These are phyloP conservation scores for Sarcodon sp. DNA, from an alignment of 768 basidiomycete genomes.

Conservation along the genomic window DNA sequence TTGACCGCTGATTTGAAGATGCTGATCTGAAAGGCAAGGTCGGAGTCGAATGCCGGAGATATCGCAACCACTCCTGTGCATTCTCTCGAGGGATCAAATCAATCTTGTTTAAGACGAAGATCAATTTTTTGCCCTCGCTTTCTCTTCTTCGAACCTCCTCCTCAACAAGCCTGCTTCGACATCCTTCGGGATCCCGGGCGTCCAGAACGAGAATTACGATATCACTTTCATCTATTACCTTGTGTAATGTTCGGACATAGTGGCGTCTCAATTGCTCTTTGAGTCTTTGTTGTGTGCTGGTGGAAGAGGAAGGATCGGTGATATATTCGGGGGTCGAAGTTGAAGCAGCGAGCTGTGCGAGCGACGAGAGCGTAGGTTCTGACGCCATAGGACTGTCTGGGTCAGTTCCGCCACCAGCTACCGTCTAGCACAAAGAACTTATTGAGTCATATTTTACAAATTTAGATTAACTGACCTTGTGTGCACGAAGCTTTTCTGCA, in stretches of 20 bases:
- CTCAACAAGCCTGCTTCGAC: constrained; percentile 84
- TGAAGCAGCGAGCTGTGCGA: constrained; percentile 37
- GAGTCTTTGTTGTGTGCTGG: constrained; percentile 27
- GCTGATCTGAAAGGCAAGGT: constrained; percentile 85
- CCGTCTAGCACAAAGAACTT: constrained; percentile 11
- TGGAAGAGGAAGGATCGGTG: constrained; percentile 20
- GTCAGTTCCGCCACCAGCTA: constrained; percentile 16
- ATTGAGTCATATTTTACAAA: not conserved
- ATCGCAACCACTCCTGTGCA: constrained; percentile 80
- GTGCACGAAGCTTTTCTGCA: constrained; percentile 25
- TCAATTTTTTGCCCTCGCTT: constrained; percentile 79
- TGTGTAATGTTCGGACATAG: constrained; percentile 72
- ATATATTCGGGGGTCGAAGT: constrained; percentile 7
- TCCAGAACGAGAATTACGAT: constrained; percentile 85
- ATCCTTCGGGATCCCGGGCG: constrained; percentile 91
- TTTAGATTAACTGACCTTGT: not conserved
- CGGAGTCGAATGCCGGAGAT: constrained; percentile 87
- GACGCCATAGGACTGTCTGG: constrained; percentile 61
- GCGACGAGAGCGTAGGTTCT: constrained; percentile 54
- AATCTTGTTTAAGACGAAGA: constrained; percentile 91
- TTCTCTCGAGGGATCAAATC: constrained; percentile 85
- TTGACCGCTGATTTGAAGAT: constrained; percentile 63
- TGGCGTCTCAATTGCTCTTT: constrained; percentile 61
- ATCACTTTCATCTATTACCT: constrained; percentile 89
- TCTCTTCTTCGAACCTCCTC: constrained; percentile 85